A percentile compares a stretch with the other conserved stretches of the same genome.
Evolutionary conservation across 2,329 filamentous ascomycete genomes (phyloP).

Genomic region (Fusarium lateritium): DNA sequence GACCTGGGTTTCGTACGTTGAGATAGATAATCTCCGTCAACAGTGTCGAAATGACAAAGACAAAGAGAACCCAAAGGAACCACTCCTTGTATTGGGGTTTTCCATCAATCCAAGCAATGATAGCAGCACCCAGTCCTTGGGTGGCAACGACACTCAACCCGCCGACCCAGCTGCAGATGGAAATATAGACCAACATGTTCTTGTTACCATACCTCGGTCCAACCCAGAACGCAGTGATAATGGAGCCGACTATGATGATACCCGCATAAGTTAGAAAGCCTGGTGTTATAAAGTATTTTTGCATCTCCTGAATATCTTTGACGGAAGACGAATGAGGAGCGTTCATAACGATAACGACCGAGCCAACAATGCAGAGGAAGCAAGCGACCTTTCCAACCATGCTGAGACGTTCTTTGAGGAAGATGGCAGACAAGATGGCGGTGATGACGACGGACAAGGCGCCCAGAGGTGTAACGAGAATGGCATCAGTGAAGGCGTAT

Average conservation of each 20-base stretch:
- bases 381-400: conserved; percentile 97
- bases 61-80: conserved; percentile 93
- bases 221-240: conserved; percentile 82
- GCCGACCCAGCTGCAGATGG: conserved; percentile 94
- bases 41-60: conserved; percentile 91
- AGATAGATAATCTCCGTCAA: conserved; percentile 95
- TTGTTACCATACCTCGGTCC: conserved; percentile 94
- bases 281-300: conserved; percentile 86
- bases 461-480: conserved; percentile 92
- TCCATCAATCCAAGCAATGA: conserved; percentile 87
- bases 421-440: conserved; percentile 91
- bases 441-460: conserved; percentile 94
- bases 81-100: conserved; percentile 94
- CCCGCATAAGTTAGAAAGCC: conserved; percentile 90
- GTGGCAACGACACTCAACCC: conserved; percentile 95
- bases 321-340: conserved; percentile 90
- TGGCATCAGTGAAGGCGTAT: conserved; percentile 96
- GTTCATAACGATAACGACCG: conserved; percentile 94
- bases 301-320: conserved; percentile 91
- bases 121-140: conserved; percentile 91
- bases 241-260: conserved; percentile 81
- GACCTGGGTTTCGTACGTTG: conserved; percentile 76
- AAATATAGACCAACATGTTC: conserved; percentile 97
- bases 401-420: conserved; percentile 94
- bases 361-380: conserved; percentile 94